These are phyloP conservation scores for Thymus quinquecostatus DNA, from an alignment of 257 asterid genomes.

Conservation along the genomic window DNA sequence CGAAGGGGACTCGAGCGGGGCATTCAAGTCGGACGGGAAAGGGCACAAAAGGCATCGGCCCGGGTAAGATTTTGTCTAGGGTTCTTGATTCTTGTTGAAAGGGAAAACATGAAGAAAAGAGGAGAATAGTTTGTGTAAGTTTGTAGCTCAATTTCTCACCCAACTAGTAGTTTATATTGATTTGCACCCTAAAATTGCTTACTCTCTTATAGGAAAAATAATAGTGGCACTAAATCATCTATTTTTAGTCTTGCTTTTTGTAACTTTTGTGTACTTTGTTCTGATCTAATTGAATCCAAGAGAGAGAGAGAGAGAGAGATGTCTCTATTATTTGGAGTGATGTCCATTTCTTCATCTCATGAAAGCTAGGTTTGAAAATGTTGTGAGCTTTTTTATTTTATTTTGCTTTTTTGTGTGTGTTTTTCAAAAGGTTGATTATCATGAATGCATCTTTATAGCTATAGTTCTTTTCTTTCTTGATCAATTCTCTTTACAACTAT, in stretches of 20 bases:
- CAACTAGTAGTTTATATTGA: conserved; percentile 29
- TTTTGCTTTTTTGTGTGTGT: conserved; percentile 37
- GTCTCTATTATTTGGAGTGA: too few species aligned
- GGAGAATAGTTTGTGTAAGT: conserved; percentile 28
- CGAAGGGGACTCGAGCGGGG: conserved; percentile 77
- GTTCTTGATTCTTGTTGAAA: conserved; percentile 34
- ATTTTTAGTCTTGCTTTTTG: conserved; percentile 27
- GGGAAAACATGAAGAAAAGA: background rate
- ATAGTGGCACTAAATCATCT: conserved; percentile 31
- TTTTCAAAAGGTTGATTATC: conserved; percentile 48
- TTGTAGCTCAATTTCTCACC: conserved; percentile 22
- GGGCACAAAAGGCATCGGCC: conserved; percentile 75
- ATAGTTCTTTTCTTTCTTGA: conserved; percentile 29
- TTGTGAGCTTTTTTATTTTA: conserved; percentile 24
- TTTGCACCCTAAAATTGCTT: conserved; percentile 24
- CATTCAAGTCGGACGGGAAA: conserved; percentile 54
- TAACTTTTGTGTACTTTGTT: conserved; percentile 38
- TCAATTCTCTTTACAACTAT: conserved; percentile 30
- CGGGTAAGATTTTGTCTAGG: conserved; percentile 24
- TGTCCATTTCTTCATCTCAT: conserved; percentile 28
- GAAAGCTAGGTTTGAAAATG: conserved; percentile 33
- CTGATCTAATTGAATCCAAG: conserved; percentile 45
- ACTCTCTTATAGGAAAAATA: conserved; percentile 34
- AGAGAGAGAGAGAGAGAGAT: too few species aligned
- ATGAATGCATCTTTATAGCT: conserved; percentile 35